Evolutionary conservation across 2,329 filamentous ascomycete species (phyloP).

Genomic region (Anthostomella pinea): DNA sequence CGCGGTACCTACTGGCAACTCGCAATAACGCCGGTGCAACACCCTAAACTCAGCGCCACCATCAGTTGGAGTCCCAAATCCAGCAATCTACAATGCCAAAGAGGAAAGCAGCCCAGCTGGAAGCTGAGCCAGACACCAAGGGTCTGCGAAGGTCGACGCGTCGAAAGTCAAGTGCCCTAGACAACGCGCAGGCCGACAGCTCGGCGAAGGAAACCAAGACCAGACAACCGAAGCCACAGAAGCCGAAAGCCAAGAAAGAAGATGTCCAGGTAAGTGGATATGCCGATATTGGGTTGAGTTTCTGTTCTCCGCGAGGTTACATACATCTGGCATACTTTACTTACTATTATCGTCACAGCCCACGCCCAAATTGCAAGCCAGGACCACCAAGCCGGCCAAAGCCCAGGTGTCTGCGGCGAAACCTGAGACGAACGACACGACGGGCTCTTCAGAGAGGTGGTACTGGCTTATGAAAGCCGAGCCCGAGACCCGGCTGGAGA

Average conservation of each 20-base stretch:
- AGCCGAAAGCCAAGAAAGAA: background rate
- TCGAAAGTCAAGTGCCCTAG: constrained; percentile 13
- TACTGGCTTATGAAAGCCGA: constrained; percentile 89
- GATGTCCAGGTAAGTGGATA: background rate
- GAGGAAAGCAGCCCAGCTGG: constrained; percentile 18
- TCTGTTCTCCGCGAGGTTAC: background rate
- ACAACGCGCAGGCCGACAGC: constrained; percentile 3
- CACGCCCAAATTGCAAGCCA: constrained; percentile 7
- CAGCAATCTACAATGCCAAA: constrained; percentile 22
- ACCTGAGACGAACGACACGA: constrained; percentile 5
- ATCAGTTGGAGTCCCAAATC: too few relatives aligned
- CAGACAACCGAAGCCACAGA: background rate
- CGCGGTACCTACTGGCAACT: too few relatives aligned
- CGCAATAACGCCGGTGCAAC: background rate
- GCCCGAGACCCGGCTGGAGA: constrained; percentile 81
- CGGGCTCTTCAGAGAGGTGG: constrained; percentile 25
- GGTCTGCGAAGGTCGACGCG: constrained; percentile 22
- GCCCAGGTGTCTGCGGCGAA: constrained; percentile 9
- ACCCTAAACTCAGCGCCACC: background rate
- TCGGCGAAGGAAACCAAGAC: constrained; percentile 1
- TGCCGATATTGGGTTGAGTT: background rate
- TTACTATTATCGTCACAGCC: constrained; percentile 9
- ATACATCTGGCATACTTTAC: constrained; percentile 4
- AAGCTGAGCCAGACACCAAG: constrained; percentile 9
- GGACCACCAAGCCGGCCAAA: constrained; percentile 5